Percentiles rank a stretch among this genome's conserved stretches.
phyloP scores from a whole-genome alignment of 2,329 filamentous ascomycete species.

The Calonectria hongkongensis region DNA sequence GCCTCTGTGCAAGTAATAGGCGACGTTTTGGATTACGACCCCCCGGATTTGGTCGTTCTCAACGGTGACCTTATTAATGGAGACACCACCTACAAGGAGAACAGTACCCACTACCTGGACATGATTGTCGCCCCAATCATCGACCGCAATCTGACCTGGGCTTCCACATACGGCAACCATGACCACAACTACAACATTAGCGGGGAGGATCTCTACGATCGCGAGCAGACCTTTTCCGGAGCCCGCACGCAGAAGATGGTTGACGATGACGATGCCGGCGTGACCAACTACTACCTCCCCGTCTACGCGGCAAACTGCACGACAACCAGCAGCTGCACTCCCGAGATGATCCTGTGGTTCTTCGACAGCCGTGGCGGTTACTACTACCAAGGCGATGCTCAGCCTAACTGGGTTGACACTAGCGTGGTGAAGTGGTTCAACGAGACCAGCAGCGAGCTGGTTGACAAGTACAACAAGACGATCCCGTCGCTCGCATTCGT shows the following conservation, averaged over 20 bases:
- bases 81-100: slow-evolving; percentile 74
- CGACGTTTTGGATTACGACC: slow-evolving; percentile 74
- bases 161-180: slow-evolving; percentile 83
- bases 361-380: slow-evolving; percentile 80
- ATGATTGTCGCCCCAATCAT: slow-evolving; percentile 76
- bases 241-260: slow-evolving; percentile 65
- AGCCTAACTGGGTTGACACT: slow-evolving; percentile 66
- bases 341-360: slow-evolving; percentile 79
- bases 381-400: slow-evolving; percentile 64
- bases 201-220: slow-evolving; percentile 64
- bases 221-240: slow-evolving; percentile 63
- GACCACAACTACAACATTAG: slow-evolving; percentile 77
- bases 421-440: slow-evolving; percentile 68
- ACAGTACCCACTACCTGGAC: slow-evolving; percentile 75
- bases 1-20: slow-evolving; percentile 75
- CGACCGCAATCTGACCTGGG: slow-evolving; percentile 74
- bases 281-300: slow-evolving; percentile 69
- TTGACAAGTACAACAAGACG: slow-evolving; percentile 54
- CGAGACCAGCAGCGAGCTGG: slow-evolving; percentile 51
- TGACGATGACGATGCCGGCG: slow-evolving; percentile 57
- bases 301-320: slow-evolving; percentile 63
- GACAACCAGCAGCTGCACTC: slow-evolving; percentile 56
- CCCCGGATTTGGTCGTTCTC: slow-evolving; percentile 77
- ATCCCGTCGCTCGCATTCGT: slow-evolving; percentile 70
- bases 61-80: slow-evolving; percentile 84